Evolutionary conservation across 345 rosid species (phyloP), one percentile per base, ranked within the genome.

Genomic region (Eucalyptus pumila): DNA sequence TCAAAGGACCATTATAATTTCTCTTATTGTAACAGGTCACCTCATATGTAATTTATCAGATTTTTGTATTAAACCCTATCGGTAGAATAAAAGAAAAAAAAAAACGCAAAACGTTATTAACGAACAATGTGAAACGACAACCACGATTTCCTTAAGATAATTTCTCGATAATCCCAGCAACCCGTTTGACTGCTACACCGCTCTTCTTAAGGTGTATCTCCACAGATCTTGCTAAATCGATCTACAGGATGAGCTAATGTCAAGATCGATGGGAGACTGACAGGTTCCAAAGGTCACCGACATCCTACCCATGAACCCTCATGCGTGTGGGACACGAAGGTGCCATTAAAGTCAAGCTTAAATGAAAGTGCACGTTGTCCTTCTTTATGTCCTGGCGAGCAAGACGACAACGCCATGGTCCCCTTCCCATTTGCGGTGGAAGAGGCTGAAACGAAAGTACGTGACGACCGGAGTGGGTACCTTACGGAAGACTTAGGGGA

Each of bases 1-100:
- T n/a, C 37, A 15, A 65, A 65, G 5, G 21, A n/a, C 19, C 40
- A 65, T 65, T n/a, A 8, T n/a, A 65, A 65, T 65, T n/a, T 14
- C 0, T n/a, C 34, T n/a, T n/a, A 65, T 2, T 0, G 2, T n/a
- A 65, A n/a, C 0, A 2, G 5, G 37, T 14, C 21, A 8, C 9
- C 1, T n/a, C 37, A 65, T n/a, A 14, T 65, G 37, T 14, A 14
- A 3, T n/a, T 65, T 65, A n/a, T n/a, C 5, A 1, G 32, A 65
- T 30, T 65, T 65, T 4, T 65, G 34, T 2, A 30, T 30, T 62
- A 13, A 62, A 30, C 3, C 34, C 5, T 14, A 27, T 62, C 9
- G 8, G 34, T 3, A 62, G 69, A 62, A n/a, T 32, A 5, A n/a
- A n/a, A 65, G 13, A n/a, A 62, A 65, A 62, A 62, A n/a, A n/a